phyloP scores from a whole-genome alignment of 192 early-diverging fungal genomes.

The Coemansia sp. region DNA sequence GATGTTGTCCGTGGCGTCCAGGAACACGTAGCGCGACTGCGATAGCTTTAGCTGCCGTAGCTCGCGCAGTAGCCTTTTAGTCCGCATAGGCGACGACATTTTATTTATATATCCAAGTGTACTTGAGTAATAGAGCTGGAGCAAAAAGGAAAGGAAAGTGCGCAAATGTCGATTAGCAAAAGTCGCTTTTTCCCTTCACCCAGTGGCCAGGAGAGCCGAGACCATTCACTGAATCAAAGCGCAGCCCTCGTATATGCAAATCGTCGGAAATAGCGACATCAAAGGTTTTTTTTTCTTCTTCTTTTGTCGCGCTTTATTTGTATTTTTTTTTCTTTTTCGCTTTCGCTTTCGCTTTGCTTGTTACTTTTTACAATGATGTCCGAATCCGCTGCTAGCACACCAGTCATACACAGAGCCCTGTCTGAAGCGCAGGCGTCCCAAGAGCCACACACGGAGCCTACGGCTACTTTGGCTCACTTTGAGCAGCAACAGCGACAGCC shows the following conservation, averaged over 20 bases:
- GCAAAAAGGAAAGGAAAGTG: background rate
- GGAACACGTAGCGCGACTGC: slow-evolving; percentile 13
- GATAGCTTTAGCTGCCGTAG: slow-evolving; percentile 37
- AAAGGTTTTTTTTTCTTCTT: background rate
- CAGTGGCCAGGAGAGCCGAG: too few species aligned
- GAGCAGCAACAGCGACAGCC: slow-evolving; percentile 6
- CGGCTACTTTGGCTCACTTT: background rate
- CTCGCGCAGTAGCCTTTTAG: slow-evolving; percentile 48
- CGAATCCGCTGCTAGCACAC: background rate
- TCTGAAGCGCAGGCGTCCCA: background rate
- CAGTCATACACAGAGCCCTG: background rate
- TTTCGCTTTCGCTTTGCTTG: background rate
- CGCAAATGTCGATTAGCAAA: too few species aligned
- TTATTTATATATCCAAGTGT: background rate
- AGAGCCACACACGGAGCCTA: background rate
- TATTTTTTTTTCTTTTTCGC: background rate
- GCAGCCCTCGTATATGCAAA: too few species aligned
- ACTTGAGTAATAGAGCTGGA: too few species aligned
- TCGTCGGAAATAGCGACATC: too few species aligned
- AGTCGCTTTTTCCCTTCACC: too few species aligned
- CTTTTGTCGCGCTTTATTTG: background rate
- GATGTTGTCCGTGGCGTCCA: slow-evolving; percentile 42
- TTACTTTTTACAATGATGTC: slow-evolving; percentile 3
- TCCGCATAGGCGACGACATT: slow-evolving; percentile 27
- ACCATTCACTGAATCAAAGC: too few species aligned